Percentiles rank a stretch among this genome's conserved stretches.
These are phyloP conservation scores for Citrus sp. DNA, from an alignment of 345 rosid genomes.

Conservation along the genomic window DNA sequence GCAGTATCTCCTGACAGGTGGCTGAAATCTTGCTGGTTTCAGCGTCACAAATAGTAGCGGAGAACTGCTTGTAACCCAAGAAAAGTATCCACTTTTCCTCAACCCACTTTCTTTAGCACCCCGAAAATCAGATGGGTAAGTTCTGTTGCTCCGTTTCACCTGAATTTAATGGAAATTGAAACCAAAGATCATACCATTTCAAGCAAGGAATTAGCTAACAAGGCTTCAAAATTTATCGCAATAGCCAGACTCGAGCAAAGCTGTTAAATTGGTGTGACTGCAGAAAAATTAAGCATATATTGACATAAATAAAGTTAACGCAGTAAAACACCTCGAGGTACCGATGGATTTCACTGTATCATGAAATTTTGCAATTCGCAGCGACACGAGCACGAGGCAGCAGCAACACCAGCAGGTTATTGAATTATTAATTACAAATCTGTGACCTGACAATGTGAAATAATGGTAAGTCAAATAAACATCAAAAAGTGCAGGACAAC, in stretches of 20 bases:
- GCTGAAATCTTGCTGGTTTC: constrained; percentile 24
- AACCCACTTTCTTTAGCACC: constrained; percentile 56
- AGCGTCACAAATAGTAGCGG: constrained; percentile 54
- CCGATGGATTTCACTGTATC: neutral
- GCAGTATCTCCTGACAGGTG: constrained; percentile 59
- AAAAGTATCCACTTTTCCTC: constrained; percentile 14
- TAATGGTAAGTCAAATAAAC: neutral
- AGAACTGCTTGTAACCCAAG: too few relatives aligned
- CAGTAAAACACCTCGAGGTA: neutral
- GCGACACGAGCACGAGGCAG: neutral
- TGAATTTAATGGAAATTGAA: constrained; percentile 22
- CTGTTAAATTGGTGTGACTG: too few relatives aligned
- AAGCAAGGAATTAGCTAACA: constrained; percentile 1
- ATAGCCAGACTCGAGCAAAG: neutral
- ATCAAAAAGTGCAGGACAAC: too few relatives aligned
- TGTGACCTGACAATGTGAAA: neutral
- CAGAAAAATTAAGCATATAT: neutral
- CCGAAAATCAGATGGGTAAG: constrained; percentile 45
- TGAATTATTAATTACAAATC: neutral
- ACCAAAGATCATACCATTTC: neutral
- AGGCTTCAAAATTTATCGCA: constrained; percentile 3
- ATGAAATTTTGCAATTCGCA: too few relatives aligned
- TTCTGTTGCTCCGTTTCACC: constrained; percentile 57
- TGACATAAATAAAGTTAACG: neutral
- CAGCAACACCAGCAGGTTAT: neutral